These are phyloP conservation scores for Crithidia brevicula DNA, from an alignment of 208 protist genomes.

Conservation along the genomic window DNA sequence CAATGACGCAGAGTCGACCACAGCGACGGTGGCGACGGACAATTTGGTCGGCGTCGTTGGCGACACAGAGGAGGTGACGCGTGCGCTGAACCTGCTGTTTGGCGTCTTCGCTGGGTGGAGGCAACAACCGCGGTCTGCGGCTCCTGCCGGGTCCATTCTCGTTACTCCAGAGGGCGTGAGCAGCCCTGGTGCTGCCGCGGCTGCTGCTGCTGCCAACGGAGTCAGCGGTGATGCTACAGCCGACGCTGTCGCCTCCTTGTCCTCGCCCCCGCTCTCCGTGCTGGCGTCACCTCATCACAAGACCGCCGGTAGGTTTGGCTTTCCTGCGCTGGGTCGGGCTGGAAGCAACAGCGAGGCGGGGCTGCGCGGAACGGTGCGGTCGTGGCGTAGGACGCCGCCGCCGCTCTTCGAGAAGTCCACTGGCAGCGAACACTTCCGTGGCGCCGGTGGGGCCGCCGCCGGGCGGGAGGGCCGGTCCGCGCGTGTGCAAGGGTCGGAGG, in stretches of 20 bases:
- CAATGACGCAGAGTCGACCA: background rate
- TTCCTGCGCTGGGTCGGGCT: constrained; percentile 2
- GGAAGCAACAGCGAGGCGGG: background rate
- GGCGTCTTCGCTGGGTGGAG: background rate
- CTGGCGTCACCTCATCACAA: constrained; percentile 1
- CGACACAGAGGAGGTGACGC: constrained; percentile 6
- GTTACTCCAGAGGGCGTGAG: background rate
- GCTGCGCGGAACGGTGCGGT: constrained; percentile 6
- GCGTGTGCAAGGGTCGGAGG: background rate
- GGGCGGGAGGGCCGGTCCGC: background rate
- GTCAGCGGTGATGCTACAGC: background rate
- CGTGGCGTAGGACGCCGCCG: constrained; percentile 10
- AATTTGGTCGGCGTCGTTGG: background rate
- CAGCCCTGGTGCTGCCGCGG: background rate
- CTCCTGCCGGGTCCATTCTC: background rate
- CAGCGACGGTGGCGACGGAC: background rate
- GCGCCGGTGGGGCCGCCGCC: background rate
- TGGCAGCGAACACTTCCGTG: background rate
- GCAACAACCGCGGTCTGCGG: background rate
- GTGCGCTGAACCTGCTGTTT: constrained; percentile 12
- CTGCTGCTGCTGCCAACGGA: background rate
- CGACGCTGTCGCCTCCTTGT: background rate
- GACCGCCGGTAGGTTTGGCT: constrained; percentile 4
- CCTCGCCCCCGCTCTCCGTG: background rate
- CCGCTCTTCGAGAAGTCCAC: background rate